Evolutionary conservation across 1,284 basidiomycete genomes (phyloP), one percentile per base, ranked within the genome.

Genomic region (Xerocomus nothofagi): DNA sequence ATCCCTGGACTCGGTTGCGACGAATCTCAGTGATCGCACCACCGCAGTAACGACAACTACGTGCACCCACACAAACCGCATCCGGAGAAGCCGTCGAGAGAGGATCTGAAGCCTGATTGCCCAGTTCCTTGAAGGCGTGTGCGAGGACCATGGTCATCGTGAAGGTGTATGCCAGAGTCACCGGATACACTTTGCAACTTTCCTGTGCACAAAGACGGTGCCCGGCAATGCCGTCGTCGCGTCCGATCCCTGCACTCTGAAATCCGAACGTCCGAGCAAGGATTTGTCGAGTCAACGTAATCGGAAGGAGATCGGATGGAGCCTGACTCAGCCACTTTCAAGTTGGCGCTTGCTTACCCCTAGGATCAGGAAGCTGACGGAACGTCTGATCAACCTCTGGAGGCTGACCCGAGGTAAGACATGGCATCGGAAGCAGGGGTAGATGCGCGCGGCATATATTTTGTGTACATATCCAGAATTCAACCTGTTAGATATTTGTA

Each of bases 181-280:
- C n/a, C n/a, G 11, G 26, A 27, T 11, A 18, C 7, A 73, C 68
- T 76, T 76, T 50, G 73, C 76, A 49, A 79, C 71, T 61, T 79
- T 79, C 34, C 76, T 67, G 54, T 78, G 75, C 5, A 76, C 76
- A 53, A 81, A 81, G 47, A 76, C 68, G 43, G 73, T 73, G 44
- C 80, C 78, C 0, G 79, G 80, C 52, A 72, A 62, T 8, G 66
- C 56, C 10, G 49, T 56, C 15, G 63, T 63, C 23, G 71, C 61
- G 29, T 75, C 72, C 3, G 67, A 69, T 50, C 73, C 77, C 6
- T 73, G 73, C 2, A 79, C 70, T 23, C 78, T 68, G 4, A 75
- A 77, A 57, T 80, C 79, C 12, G 74, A 70, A 59, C 78, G 80
- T 8, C 79, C 81, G 42, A 84, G 67, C 81, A 44, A 82, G 71